Percentiles rank a stretch among this genome's conserved stretches.
These are phyloP conservation scores for Schizothecium vesticola DNA, from an alignment of 495 filamentous ascomycete genomes.

Conservation along the genomic window DNA sequence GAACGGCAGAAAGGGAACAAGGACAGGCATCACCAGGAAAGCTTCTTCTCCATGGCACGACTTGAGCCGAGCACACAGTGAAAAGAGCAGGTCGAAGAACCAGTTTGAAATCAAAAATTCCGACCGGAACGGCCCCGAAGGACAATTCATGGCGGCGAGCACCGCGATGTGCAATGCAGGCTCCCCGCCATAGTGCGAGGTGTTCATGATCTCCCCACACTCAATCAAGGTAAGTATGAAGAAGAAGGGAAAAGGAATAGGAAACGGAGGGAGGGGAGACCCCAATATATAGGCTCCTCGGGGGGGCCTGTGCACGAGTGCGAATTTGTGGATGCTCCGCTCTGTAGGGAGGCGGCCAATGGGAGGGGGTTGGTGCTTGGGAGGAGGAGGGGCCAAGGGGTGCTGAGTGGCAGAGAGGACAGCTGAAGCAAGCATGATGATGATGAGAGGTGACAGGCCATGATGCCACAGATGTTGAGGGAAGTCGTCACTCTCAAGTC, in stretches of 20 bases:
- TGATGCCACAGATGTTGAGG: too few species aligned
- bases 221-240: conserved; percentile 39
- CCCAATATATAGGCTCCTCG: conserved; percentile 6
- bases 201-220: conserved; percentile 28
- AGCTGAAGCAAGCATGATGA: background rate
- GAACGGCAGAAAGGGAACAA: background rate
- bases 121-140: conserved; percentile 36
- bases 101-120: conserved; percentile 32
- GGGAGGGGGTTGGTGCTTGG: background rate
- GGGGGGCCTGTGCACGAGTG: conserved; percentile 19
- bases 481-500: too few species aligned
- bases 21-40: background rate
- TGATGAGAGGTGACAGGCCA: background rate
- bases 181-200: conserved; percentile 18
- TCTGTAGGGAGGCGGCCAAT: background rate
- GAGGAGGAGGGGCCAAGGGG: background rate
- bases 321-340: background rate
- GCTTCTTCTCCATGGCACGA: conserved; percentile 27
- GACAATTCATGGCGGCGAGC: conserved; percentile 29
- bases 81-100: conserved; percentile 15
- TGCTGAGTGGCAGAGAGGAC: background rate
- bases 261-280: background rate
- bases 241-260: conserved; percentile 25
- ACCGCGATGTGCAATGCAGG: conserved; percentile 39
- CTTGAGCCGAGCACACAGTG: conserved; percentile 20